A percentile compares a stretch with the other conserved stretches of the same genome.
phyloP scores from a whole-genome alignment of 2,329 filamentous ascomycete species.

The Claviceps pazoutovae region DNA sequence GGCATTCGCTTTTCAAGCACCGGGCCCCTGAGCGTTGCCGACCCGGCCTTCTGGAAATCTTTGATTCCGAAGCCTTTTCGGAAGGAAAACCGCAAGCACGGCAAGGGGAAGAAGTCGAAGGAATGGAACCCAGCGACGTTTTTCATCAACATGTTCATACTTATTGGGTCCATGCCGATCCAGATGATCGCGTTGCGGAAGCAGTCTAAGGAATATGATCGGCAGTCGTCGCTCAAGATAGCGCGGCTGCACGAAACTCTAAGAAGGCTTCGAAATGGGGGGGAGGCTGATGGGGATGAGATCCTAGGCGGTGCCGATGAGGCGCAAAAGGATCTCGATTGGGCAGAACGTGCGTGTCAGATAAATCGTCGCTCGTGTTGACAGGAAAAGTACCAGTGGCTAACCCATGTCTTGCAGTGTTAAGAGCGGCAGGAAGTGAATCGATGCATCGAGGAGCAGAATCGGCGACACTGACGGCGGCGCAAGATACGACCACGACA shows the following conservation, averaged over 20 bases:
- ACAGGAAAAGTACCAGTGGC: background rate
- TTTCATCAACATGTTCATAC: conserved; percentile 65
- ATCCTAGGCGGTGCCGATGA: conserved; percentile 62
- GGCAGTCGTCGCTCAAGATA: conserved; percentile 69
- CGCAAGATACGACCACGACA: conserved; percentile 1
- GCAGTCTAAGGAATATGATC: conserved; percentile 56
- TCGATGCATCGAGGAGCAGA: conserved; percentile 16
- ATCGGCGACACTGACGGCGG: background rate
- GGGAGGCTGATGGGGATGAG: conserved; percentile 74
- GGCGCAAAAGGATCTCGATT: conserved; percentile 60
- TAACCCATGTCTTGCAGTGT: conserved; percentile 28
- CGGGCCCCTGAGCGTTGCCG: conserved; percentile 34
- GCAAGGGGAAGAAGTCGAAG: conserved; percentile 33
- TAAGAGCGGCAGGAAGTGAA: conserved; percentile 53
- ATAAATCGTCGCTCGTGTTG: background rate
- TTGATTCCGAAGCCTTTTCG: conserved; percentile 56
- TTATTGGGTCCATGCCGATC: conserved; percentile 93
- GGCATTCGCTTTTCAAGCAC: conserved; percentile 21
- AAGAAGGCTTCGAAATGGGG: conserved; percentile 53
- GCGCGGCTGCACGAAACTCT: conserved; percentile 61
- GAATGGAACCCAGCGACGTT: conserved; percentile 73
- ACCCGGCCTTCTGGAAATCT: conserved; percentile 53
- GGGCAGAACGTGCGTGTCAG: conserved; percentile 61
- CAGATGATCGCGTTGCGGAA: conserved; percentile 75
- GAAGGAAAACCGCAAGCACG: conserved; percentile 22